Evolutionary conservation across 192 early-diverging fungal genomes (phyloP), one percentile per base, ranked within the genome.

Genomic region (Funneliformis geosporum): DNA sequence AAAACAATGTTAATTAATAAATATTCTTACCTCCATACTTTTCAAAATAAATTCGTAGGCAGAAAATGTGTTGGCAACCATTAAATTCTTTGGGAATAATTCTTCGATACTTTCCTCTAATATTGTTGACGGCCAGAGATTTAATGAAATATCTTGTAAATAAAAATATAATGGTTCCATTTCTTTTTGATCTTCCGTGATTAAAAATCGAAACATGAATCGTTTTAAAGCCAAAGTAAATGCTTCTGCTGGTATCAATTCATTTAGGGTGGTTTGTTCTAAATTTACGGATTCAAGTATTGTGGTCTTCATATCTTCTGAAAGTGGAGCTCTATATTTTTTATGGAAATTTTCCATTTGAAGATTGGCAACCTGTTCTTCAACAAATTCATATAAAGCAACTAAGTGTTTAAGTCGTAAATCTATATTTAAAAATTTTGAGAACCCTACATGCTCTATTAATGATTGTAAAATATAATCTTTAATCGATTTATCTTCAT

Each of bases 361-460:
- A 16, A 38, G 16, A 27, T 62, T 12, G 0, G 64, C 46, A 16
- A 81, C 80, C 43, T 70, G 61, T 60, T 81, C 73, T 55, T 81
- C 80, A n/a, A 76, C 8, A 0, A 76, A 11, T 21, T 81, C 80
- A 38, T 81, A 81, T 33, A 81, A 47, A 21, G 80, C 43, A 0
- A 81, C 64, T 2, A 81, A 40, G 39, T 81, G 80, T 38, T 43
- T 67, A 6, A 76, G 28, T 25, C 11, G 25, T 23, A 81, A 62
- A n/a, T 66, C 60, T 11, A 33, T 25, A 28, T 68, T 16, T 0
- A 67, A 59, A 8, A 76, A 38, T 42, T 77, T 61, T 12, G 18
- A 18, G 14, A 81, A 55, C 16, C 12, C 23, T 42, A 33, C 16
- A 42, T 75, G 59, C 21, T 69, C 55, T 0, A 21, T n/a, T 12